These are phyloP conservation scores for Starmera amethionina DNA, from an alignment of 805 yeast species.

Conservation along the genomic window DNA sequence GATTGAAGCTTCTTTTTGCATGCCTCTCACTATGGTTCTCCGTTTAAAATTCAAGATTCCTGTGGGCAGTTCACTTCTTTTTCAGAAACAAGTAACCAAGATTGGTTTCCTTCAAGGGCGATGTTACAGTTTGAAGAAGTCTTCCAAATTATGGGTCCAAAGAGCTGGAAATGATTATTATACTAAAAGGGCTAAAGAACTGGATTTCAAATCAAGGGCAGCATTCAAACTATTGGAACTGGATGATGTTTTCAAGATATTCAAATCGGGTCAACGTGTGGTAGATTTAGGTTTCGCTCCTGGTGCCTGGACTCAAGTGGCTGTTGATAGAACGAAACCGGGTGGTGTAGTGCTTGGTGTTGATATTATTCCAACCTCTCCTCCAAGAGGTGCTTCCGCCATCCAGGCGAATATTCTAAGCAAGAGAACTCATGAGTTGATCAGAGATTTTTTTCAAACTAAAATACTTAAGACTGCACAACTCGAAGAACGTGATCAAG, in stretches of 20 bases:
- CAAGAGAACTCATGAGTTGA: constrained; percentile 46
- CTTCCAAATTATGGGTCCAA: constrained; percentile 60
- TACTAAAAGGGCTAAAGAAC: constrained; percentile 54
- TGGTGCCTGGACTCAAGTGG: constrained; percentile 92
- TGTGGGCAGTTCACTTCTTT: no score
- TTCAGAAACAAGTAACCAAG: no score
- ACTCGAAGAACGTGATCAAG: constrained; percentile 9
- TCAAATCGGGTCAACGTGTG: constrained; percentile 47
- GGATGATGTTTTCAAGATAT: constrained; percentile 50
- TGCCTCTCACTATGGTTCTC: no score
- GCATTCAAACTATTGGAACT: constrained; percentile 81
- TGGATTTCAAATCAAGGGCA: constrained; percentile 71
- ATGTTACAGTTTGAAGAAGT: no score
- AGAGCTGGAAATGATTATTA: constrained; percentile 60
- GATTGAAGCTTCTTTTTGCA: no score
- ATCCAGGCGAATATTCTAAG: constrained; percentile 86
- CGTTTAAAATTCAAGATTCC: no score
- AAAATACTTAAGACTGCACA: background rate
- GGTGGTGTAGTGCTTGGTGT: constrained; percentile 64
- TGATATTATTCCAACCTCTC: constrained; percentile 68
- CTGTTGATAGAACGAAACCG: constrained; percentile 39
- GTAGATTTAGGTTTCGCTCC: constrained; percentile 92
- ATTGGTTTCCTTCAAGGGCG: no score
- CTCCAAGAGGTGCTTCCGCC: constrained; percentile 71
- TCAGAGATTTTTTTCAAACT: constrained; percentile 37